phyloP scores from a whole-genome alignment of 192 early-diverging fungal genomes.

The Coemansia asiatica region DNA sequence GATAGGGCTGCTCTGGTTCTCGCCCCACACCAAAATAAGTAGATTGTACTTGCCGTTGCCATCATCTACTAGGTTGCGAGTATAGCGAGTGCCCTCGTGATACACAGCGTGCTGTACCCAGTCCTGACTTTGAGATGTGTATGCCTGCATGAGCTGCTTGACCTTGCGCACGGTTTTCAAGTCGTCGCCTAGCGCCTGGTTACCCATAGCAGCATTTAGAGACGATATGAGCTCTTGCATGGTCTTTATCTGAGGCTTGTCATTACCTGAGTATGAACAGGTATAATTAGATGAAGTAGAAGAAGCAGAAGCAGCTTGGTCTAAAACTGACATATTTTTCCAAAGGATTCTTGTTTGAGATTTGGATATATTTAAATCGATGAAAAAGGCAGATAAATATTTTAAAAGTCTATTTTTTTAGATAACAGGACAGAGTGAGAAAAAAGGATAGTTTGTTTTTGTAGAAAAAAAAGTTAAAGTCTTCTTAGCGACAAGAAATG shows the following conservation, averaged over 20 bases:
- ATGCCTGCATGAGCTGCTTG: conserved; percentile 63
- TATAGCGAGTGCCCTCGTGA: conserved; percentile 72
- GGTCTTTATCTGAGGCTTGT: conserved; percentile 13
- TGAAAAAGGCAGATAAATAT: background rate
- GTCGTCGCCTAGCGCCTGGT: conserved; percentile 36
- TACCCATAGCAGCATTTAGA: conserved; percentile 42
- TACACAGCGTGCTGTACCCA: conserved; percentile 77
- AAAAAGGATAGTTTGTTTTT: too few species aligned
- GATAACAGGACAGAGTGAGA: too few species aligned
- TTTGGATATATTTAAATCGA: background rate
- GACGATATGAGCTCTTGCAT: conserved; percentile 41
- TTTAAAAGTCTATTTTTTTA: too few species aligned
- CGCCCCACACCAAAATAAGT: conserved; percentile 84
- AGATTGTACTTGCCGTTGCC: conserved; percentile 93
- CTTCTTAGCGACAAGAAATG: background rate
- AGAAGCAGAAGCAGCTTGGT: background rate
- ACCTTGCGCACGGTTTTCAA: conserved; percentile 27
- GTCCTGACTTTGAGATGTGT: conserved; percentile 66
- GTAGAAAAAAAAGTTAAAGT: background rate
- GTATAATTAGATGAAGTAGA: background rate
- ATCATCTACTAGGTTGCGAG: conserved; percentile 84
- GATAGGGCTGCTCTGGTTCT: conserved; percentile 74
- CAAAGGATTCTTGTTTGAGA: background rate
- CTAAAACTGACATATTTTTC: background rate
- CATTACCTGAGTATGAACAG: background rate